Evolutionary conservation across 345 rosid genomes (phyloP).

Genomic region (Pistacia atlantica): DNA sequence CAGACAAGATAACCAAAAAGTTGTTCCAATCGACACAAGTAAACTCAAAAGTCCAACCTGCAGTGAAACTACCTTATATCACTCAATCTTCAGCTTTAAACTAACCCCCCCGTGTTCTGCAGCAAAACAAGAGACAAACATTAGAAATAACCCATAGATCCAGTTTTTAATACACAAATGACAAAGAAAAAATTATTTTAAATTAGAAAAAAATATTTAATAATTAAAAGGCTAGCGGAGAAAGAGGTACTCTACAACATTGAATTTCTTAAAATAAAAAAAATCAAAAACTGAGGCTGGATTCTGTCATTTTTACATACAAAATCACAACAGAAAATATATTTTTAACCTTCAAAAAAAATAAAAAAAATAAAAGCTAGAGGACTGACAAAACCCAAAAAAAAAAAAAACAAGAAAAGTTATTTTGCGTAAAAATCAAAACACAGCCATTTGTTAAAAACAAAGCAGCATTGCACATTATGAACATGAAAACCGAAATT

Average conservation of each 20-base stretch:
- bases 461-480: constrained; percentile 8
- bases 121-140: background rate
- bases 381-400: background rate
- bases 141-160: background rate
- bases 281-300: background rate
- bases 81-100: no score
- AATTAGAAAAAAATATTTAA: background rate
- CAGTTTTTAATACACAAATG: background rate
- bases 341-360: background rate
- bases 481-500: background rate
- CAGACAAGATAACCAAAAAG: no score
- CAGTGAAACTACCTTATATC: no score
- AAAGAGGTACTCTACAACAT: no score
- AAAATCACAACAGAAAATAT: background rate
- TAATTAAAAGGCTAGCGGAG: background rate
- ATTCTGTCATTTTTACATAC: no score
- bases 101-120: background rate
- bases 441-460: background rate
- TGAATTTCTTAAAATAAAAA: background rate
- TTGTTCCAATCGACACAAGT: no score
- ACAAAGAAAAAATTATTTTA: background rate
- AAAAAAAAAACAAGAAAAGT: background rate
- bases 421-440: background rate
- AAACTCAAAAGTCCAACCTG: no score
- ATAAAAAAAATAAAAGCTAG: background rate